phyloP scores from a whole-genome alignment of 352 stramenopile species.

The Thalassiosira exigua region DNA sequence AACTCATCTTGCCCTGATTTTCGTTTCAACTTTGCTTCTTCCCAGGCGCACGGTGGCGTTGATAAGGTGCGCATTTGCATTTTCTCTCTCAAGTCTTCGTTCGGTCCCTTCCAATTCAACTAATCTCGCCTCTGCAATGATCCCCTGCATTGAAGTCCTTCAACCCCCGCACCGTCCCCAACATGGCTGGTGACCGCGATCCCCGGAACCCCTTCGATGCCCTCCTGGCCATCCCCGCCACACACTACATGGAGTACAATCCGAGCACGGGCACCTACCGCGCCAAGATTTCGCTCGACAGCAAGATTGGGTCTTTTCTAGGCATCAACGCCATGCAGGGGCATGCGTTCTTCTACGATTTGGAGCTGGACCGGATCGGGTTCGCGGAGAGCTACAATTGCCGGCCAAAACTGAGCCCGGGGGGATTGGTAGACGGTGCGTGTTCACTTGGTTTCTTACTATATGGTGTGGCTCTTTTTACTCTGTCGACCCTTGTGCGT shows the following conservation, averaged over 20 bases:
- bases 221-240: slow-evolving; percentile 68
- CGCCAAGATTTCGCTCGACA: slow-evolving; percentile 78
- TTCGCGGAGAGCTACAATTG: slow-evolving; percentile 66
- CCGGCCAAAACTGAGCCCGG: slow-evolving; percentile 24
- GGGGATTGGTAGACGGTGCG: slow-evolving; percentile 46
- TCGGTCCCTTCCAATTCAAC: background rate
- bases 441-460: slow-evolving; percentile 2
- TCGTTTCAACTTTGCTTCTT: no score
- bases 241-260: slow-evolving; percentile 82
- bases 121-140: background rate
- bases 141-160: slow-evolving; percentile 32
- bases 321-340: slow-evolving; percentile 86
- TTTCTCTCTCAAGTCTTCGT: background rate
- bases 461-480: background rate
- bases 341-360: slow-evolving; percentile 84
- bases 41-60: slow-evolving; percentile 42
- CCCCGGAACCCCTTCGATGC: slow-evolving; percentile 72
- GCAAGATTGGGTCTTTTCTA: slow-evolving; percentile 65
- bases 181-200: slow-evolving; percentile 67
- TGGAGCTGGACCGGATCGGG: slow-evolving; percentile 65
- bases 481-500: no score
- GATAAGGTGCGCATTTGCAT: no score
- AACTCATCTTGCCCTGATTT: background rate
- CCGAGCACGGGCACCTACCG: slow-evolving; percentile 61
- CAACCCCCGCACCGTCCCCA: slow-evolving; percentile 50